Base-by-base conservation (phyloP, 139 green algal genomes). In the Coelastrella sp. region DNA sequence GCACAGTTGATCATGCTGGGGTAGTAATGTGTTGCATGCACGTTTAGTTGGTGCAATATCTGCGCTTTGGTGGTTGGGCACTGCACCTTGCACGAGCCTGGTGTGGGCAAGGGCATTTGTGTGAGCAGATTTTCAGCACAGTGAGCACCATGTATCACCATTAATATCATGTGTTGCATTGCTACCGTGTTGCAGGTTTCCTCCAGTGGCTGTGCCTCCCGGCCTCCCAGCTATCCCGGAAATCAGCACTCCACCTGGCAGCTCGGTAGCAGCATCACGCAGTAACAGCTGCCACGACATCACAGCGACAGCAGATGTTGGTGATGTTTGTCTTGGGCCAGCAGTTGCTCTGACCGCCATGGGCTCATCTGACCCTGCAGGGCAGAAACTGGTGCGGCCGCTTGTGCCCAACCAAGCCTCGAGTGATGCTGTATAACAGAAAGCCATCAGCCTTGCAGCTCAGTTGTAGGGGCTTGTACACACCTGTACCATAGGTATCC, bases 211-310 rank as follows among this genome's bases (percentile, higher is more conserved):
- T 4, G 27, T 69, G 34, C 53, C 53, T 23, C 75, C 75, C 9
- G 35, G 23, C 17, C 75, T 82, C 9, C 30, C 37, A 3, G 38
- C 40, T 40, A 82, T 82, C 35, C 40, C 53, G 7, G 75, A 82
- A 23, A 32, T 53, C 6, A 23, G 23, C 34, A 82, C 53, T 9
- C 53, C 53, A 60, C 38, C 21, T n/a, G 35, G 35, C 75, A 59
- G 75, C 53, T 82, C 75, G 53, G 75, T 53, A 32, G 73, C 73
- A 51, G n/a, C 73, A 19, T 82, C 75, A 19, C 75, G 75, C 35
- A 40, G 21, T 32, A 69, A 35, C 75, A 82, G 75, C 53, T 53
- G 51, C 53, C 35, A 71, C 34, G 75, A 82, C n/a, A 38, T 82
- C 30, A 3, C n/a, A 17, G n/a, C 69, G 5, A 38, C 34, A 57